Conservation (phyloP, 345 rosid genomes). For the Populus ilicifolia region DNA sequence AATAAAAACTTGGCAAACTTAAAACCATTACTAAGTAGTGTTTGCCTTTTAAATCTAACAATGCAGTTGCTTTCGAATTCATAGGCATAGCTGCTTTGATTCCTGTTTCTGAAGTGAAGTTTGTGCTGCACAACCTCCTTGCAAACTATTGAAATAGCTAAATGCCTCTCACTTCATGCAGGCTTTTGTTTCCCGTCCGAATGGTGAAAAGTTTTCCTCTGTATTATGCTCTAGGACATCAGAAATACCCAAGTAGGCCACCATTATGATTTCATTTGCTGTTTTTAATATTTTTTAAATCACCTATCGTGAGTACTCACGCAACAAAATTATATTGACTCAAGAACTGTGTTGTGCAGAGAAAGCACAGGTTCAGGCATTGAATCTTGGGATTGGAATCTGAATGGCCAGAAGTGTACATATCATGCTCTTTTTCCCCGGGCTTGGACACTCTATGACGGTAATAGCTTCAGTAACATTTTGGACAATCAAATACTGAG, state of each 20-base stretch:
- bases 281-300: no score
- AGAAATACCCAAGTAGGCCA: conserved; percentile 52
- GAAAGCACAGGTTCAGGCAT: conserved; percentile 54
- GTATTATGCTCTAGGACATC: conserved; percentile 64
- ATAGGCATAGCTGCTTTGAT: background rate
- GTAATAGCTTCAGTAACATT: conserved; percentile 28
- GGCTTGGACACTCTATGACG: conserved; percentile 89
- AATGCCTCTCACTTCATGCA: conserved; percentile 24
- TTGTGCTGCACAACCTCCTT: background rate
- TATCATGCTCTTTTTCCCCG: conserved; percentile 94
- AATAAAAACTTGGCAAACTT: no score
- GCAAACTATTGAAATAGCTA: background rate
- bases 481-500: background rate
- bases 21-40: no score
- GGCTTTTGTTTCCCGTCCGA: conserved; percentile 78
- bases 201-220: conserved; percentile 58
- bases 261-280: background rate
- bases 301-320: background rate
- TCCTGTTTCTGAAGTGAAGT: background rate
- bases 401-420: conserved; percentile 68
- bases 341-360: conserved; percentile 33
- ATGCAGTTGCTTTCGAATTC: background rate
- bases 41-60: background rate
- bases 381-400: conserved; percentile 90
- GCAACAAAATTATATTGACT: background rate